phyloP scores from a whole-genome alignment of 768 basidiomycete genomes.

The Phaeotremella fagi region DNA sequence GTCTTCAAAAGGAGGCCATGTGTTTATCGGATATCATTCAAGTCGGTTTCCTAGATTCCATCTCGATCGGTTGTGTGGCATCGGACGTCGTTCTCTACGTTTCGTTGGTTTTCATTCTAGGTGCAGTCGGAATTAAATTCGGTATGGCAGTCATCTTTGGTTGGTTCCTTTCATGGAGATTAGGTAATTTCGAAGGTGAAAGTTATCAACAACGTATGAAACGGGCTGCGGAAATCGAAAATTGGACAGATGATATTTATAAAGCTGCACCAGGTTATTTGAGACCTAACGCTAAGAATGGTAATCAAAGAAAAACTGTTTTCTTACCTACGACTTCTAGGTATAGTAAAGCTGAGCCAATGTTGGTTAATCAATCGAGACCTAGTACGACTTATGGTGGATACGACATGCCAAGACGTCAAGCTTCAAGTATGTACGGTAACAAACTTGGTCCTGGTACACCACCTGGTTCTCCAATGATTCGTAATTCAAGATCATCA shows the following conservation, averaged over 20 bases:
- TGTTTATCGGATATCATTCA: constrained; percentile 82
- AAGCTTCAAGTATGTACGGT: constrained; percentile 51
- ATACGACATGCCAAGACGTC: constrained; percentile 25
- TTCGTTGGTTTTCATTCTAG: constrained; percentile 93
- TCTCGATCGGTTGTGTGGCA: constrained; percentile 91
- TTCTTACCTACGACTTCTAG: constrained; percentile 54
- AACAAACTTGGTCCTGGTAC: constrained; percentile 52
- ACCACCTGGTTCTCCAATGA: constrained; percentile 67
- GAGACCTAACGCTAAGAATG: constrained; percentile 72
- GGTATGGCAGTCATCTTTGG: constrained; percentile 93
- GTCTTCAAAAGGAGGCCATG: constrained; percentile 62
- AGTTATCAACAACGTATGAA: constrained; percentile 88
- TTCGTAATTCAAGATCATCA: constrained; percentile 73
- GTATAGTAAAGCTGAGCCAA: constrained; percentile 66
- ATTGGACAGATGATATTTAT: constrained; percentile 95
- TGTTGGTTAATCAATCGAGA: constrained; percentile 50
- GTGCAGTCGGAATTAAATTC: constrained; percentile 92
- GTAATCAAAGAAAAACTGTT: constrained; percentile 50
- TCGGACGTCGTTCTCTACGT: constrained; percentile 90
- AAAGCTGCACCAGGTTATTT: constrained; percentile 83
- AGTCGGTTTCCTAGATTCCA: constrained; percentile 91
- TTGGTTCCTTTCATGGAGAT: constrained; percentile 96
- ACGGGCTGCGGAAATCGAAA: constrained; percentile 83
- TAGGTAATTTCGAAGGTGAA: constrained; percentile 89
- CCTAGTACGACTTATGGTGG: constrained; percentile 46